A percentile compares a stretch with the other conserved stretches of the same genome.
Evolutionary conservation across 192 early-diverging fungal species (phyloP).

Genomic region (Coemansia aciculifera): DNA sequence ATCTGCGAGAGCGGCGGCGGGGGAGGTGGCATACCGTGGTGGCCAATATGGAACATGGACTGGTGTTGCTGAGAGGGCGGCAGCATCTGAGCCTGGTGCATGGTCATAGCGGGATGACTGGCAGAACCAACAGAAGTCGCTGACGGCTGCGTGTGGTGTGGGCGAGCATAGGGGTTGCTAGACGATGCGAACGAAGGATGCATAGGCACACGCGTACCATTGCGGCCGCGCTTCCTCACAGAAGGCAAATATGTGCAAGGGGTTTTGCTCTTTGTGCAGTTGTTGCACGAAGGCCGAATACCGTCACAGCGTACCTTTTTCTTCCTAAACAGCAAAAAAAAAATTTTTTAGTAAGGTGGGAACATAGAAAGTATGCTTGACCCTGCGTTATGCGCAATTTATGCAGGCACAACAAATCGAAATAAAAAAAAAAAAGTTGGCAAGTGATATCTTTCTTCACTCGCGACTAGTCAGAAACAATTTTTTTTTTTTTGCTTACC

Average conservation of each 20-base stretch:
- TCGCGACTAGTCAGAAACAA: not conserved
- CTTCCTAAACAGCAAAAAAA: slow-evolving; percentile 23
- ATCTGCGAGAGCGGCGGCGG: slow-evolving; percentile 12
- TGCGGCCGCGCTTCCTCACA: slow-evolving; percentile 47
- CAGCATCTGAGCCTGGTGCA: slow-evolving; percentile 18
- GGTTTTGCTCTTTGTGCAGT: slow-evolving; percentile 45
- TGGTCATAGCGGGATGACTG: slow-evolving; percentile 4
- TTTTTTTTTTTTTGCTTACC: slow-evolving; percentile 21
- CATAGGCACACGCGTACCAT: slow-evolving; percentile 32
- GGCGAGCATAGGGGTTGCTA: slow-evolving; percentile 32
- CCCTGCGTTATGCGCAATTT: slow-evolving; percentile 19
- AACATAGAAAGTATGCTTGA: not conserved
- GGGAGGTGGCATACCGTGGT: slow-evolving; percentile 12
- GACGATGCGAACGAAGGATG: slow-evolving; percentile 17
- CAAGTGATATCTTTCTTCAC: not conserved
- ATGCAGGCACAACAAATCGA: slow-evolving; percentile 3
- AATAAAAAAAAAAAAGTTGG: not conserved
- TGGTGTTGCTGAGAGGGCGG: slow-evolving; percentile 15
- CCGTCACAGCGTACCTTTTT: slow-evolving; percentile 58
- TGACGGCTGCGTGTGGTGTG: slow-evolving; percentile 19
- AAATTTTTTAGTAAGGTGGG: not conserved
- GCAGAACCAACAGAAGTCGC: not conserved
- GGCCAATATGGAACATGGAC: not conserved
- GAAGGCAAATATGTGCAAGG: slow-evolving; percentile 47
- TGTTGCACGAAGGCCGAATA: slow-evolving; percentile 54